Evolutionary conservation across 176 grass and related monocot genomes (phyloP), one percentile per base, ranked within the genome.

Genomic region (Melocanna baccifera): DNA sequence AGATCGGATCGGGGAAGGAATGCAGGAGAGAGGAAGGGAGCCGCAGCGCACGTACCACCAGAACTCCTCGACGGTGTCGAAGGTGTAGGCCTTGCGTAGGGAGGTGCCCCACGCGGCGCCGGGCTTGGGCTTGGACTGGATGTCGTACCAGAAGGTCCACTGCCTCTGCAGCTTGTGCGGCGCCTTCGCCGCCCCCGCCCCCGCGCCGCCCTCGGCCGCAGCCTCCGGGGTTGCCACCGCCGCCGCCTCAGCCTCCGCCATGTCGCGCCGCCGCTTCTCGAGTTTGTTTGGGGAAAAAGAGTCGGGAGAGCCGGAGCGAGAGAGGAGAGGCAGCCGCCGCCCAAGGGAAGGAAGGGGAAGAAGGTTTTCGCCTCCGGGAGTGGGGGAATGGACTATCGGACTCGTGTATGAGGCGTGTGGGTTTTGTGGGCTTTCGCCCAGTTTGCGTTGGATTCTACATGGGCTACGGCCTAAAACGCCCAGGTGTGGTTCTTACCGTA

Each of bases 111-210:
- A 99, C 6, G 91, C 93, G 41, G 96, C 96, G 78, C 96, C 96
- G 8, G 92, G 96, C 81, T 96, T 99, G 42, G 96, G 89, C 84
- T 94, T 99, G 3, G 90, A 84, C 77, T 94, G 93, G 84, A 96
- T 92, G 79, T 96, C 96, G 77, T 92, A 96, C 96, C 96, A 96
- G 91, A 96, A 96, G 29, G 93, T 91, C 97, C 97, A 99, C 85
- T 86, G 92, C 86, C 97, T 83, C 75, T 96, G 87, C 50, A 99
- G 90, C 67, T 79, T 91, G 84, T 99, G 97, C 77, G 86, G 90
- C 5, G 4, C 88, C 69, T 73, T 89, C 28, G 51, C 68, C 65
- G 26, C 85, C 19, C 13, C 61, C 42, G 59, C 7, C 4, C 20
- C 85, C 8, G 51, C 55, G 22, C 52, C 75, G 23, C 30, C 68